Evolutionary conservation across 176 grass and related monocot species (phyloP).

Genomic region (Alloteropsis semialata): DNA sequence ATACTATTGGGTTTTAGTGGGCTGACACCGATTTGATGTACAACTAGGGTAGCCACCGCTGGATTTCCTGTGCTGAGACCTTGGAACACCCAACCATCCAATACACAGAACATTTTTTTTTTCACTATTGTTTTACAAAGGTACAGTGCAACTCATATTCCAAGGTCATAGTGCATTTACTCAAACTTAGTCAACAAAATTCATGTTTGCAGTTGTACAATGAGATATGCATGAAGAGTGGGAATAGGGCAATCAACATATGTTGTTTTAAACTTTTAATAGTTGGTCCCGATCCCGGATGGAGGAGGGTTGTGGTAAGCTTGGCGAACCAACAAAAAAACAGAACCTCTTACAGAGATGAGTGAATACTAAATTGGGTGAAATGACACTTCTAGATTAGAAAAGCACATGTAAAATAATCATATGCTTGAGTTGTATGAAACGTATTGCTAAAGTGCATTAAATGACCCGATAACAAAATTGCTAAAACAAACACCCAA

Average conservation of each 20-base stretch:
- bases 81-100: too few relatives aligned
- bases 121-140: background rate
- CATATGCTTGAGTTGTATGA: background rate
- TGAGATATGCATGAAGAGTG: background rate
- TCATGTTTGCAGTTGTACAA: background rate
- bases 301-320: background rate
- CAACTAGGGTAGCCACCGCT: too few relatives aligned
- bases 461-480: background rate
- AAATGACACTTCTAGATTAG: background rate
- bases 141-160: too few relatives aligned
- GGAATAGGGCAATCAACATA: background rate
- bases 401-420: background rate
- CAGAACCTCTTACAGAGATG: too few relatives aligned
- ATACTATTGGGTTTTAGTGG: too few relatives aligned
- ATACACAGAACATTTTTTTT: background rate
- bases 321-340: background rate
- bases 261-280: too few relatives aligned
- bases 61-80: too few relatives aligned
- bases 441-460: background rate
- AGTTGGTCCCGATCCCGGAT: background rate
- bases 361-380: background rate
- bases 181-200: constrained; percentile 7
- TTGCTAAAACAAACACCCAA: background rate
- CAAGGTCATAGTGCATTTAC: background rate
- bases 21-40: too few relatives aligned